Evolutionary conservation across 495 filamentous ascomycete species (phyloP), one percentile per base, ranked within the genome.

Genomic region (Penicillium canescens): DNA sequence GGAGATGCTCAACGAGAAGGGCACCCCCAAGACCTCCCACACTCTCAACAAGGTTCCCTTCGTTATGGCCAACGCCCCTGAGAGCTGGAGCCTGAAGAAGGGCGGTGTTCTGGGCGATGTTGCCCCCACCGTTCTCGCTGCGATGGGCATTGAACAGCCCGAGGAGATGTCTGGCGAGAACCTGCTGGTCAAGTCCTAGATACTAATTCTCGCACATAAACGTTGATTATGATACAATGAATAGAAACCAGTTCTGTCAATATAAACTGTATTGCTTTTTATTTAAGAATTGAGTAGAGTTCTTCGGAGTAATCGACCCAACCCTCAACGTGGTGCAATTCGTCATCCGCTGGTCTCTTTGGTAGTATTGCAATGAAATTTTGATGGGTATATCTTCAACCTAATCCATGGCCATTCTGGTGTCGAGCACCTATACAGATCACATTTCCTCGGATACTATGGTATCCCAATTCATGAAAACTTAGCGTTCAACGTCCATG

Each of bases 1-100:
- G 79, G 94, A 98, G 80, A 98, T 98, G 94, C 83, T 96, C 74
- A 97, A 89, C 71, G 84, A 90, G 60, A 88, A 96, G 66, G 89
- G 91, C 65, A 93, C 89, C 65, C 94, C 94, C 41, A 98, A 98
- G 84, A 98, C 94, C 12, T 92, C 90, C 42, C 94, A 98, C 79
- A 98, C 94, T 21, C 92, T 87, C 46, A 98, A 98, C 81, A 90
- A 90, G 71, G 94, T 98, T 45, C 94, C 94, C 10, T 96, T 98
- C 75, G 82, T 98, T 63, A 94, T 98, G 92, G 92, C 90, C 66
- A 98, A 98, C 65, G 92, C 94, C 42, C 94, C 94, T 24, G 81
- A 86, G 62, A 88, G 89, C 59, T 97, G 86, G 87, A 90, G 84
- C 61, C 72, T 98, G 79, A 90, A 92, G 78, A 75, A 80, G 33